phyloP scores from a whole-genome alignment of 495 filamentous ascomycete genomes.

The Penicillium turbatum region DNA sequence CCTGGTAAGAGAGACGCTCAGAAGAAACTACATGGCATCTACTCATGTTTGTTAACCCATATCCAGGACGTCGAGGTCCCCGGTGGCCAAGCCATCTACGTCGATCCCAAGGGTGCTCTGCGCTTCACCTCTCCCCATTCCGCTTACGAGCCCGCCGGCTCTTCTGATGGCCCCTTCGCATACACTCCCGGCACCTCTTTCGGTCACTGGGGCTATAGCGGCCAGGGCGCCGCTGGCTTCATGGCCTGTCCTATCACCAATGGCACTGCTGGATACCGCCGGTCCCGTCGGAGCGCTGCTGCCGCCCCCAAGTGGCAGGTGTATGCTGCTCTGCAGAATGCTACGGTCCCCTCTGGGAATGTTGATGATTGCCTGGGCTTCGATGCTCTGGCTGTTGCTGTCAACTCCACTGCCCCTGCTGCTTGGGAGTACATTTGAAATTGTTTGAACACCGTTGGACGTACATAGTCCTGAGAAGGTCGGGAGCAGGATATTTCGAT shows the following conservation, averaged over 20 bases:
- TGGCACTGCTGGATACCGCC: constrained; percentile 4
- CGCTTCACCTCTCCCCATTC: constrained; percentile 55
- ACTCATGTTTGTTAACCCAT: constrained; percentile 3
- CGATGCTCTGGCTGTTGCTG: constrained; percentile 20
- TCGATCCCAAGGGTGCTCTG: constrained; percentile 49
- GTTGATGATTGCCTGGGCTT: constrained; percentile 34
- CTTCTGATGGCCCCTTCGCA: constrained; percentile 41
- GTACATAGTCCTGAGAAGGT: neutral
- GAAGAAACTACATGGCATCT: no score
- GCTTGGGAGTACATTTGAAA: constrained; percentile 39
- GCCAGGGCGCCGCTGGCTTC: constrained; percentile 30
- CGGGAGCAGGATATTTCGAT: no score
- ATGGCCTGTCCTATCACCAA: constrained; percentile 32
- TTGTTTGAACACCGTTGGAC: neutral
- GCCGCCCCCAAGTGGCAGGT: constrained; percentile 30
- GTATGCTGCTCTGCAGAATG: constrained; percentile 31
- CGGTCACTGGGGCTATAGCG: constrained; percentile 25
- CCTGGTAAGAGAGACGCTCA: constrained; percentile 14
- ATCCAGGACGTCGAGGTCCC: constrained; percentile 50
- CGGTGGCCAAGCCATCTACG: constrained; percentile 59
- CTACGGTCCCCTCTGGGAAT: constrained; percentile 31
- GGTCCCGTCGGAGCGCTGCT: constrained; percentile 8
- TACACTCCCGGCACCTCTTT: constrained; percentile 19
- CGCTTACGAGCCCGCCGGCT: constrained; percentile 47
- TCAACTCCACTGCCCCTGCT: constrained; percentile 9